Base-by-base conservation (phyloP, 371 early-diverging fungal species). In the Haplosporangium sp. region DNA sequence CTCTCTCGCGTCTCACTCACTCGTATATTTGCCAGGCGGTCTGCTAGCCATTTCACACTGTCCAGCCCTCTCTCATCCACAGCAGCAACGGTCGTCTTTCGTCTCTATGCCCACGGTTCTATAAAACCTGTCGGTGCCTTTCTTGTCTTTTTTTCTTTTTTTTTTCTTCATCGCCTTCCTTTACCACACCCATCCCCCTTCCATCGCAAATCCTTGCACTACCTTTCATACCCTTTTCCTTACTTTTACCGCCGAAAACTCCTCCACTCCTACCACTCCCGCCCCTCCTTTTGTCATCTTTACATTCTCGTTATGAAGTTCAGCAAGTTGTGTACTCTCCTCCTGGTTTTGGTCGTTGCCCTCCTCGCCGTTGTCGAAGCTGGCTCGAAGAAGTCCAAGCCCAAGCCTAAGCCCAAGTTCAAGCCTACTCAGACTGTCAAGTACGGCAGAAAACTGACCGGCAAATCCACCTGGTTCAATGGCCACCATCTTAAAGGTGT, bases 391-490 rank as follows among this genome's bases (percentile, higher is more conserved):
- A 65, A 55, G 56, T 6, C 21, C 5, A 48, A 16, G n/a, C n/a
- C n/a, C n/a, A n/a, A n/a, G n/a, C n/a, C n/a, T n/a, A n/a, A n/a
- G n/a, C n/a, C n/a, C n/a, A n/a, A n/a, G n/a, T n/a, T n/a, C 21
- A 16, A n/a, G 8, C 40, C 66, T 13, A 65, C 64, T 20, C 68
- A 69, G 55, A 50, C 42, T 6, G 64, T 76, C 52, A 23, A 38
- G 1, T 71, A 51, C 55, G 47, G 45, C 55, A 64, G 62, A 55
- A 64, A 68, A 37, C 1, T 48, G 16, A 10, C 6, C 5, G 79
- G 73, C n/a, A 36, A 45, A 37, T 72, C 73, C 20, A 79, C 79
- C 59, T 79, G 79, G 79, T 79, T 79, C 66, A 72, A 72, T 18
- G 79, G 79, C 23, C 58, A 60, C 42, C 62, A 79, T 20, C 54